Conservation (phyloP, 192 early-diverging fungal species). For the Pilaira anomala region DNA sequence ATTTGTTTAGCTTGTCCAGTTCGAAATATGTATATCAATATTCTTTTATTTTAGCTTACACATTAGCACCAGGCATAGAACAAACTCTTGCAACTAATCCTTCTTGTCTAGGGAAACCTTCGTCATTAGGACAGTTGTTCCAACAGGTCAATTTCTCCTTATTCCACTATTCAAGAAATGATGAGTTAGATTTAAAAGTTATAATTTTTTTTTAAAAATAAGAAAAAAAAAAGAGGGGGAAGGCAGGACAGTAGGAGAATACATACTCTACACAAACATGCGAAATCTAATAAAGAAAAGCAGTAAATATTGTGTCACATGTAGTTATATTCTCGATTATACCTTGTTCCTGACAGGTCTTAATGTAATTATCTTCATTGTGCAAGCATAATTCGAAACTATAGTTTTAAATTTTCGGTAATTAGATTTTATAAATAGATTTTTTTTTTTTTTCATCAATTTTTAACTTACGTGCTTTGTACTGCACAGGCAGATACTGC, state of each 20-base stretch:
- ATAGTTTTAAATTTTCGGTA: not conserved
- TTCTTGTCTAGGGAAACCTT: conserved; percentile 14
- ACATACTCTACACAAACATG: conserved; percentile 24
- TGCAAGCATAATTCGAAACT: conserved; percentile 16
- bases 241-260: not conserved
- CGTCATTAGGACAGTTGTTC: conserved; percentile 26
- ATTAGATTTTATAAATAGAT: conserved; percentile 1
- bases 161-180: conserved; percentile 16
- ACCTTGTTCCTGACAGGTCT: conserved; percentile 14
- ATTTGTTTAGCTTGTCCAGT: not conserved
- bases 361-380: conserved; percentile 24
- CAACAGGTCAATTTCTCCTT: conserved; percentile 20
- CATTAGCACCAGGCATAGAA: conserved; percentile 30
- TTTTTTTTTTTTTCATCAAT: not conserved
- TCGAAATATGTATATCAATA: not conserved
- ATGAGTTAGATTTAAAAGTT: conserved; percentile 13
- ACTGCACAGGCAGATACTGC: conserved; percentile 1
- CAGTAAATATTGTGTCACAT: not conserved
- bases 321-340: conserved; percentile 1
- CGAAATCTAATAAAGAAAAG: conserved; percentile 8
- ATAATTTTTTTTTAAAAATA: not conserved
- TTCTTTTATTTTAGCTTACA: conserved; percentile 2
- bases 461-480: conserved; percentile 4
- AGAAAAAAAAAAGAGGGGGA: not conserved
- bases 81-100: conserved; percentile 6